Evolutionary conservation across 2,329 filamentous ascomycete genomes (phyloP), one percentile per base, ranked within the genome.

Genomic region (Fusarium succisae): DNA sequence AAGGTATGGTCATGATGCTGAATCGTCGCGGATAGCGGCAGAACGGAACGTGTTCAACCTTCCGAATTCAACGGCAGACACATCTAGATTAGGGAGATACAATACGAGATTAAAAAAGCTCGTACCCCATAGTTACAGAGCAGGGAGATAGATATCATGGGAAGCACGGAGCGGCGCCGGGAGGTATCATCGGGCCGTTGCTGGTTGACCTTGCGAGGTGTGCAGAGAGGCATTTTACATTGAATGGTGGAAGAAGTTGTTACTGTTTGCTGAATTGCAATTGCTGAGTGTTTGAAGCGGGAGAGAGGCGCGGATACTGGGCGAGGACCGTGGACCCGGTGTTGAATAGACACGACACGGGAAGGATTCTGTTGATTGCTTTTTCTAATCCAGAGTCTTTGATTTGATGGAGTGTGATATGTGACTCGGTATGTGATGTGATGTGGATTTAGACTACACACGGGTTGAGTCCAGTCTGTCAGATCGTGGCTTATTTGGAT

Each of bases 21-120:
- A 41, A 70, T 58, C 58, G 30, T 39, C 35, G 28, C 59, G 54
- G 54, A 53, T 53, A 18, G 35, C 45, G 54, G 45, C 32, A 45
- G 30, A n/a, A 37, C 43, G 35, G 44, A 30, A 48, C 48, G 30
- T 28, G 65, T 63, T 53, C 37, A 41, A 70, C 64, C 57, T 63
- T 37, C 44, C 44, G 24, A 8, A 32, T 70, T 39, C n/a, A 37
- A 41, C 47, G 53, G 17, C 12, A 15, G 38, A 15, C 17, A 45
- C 20, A 38, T 51, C 50, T 64, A 65, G 38, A 65, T 57, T 50
- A 5, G 44, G 59, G 59, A 56, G 44, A 30, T 43, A 11, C 32
- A 45, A 57, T 37, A 43, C 48, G 47, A 56, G 58, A 62, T 32
- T 24, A 32, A 55, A 41, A 61, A 35, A 17, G 32, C 32, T 35